A percentile compares a stretch with the other conserved stretches of the same genome.
phyloP scores from a whole-genome alignment of 768 basidiomycete genomes.

The Boletus coccyginus region DNA sequence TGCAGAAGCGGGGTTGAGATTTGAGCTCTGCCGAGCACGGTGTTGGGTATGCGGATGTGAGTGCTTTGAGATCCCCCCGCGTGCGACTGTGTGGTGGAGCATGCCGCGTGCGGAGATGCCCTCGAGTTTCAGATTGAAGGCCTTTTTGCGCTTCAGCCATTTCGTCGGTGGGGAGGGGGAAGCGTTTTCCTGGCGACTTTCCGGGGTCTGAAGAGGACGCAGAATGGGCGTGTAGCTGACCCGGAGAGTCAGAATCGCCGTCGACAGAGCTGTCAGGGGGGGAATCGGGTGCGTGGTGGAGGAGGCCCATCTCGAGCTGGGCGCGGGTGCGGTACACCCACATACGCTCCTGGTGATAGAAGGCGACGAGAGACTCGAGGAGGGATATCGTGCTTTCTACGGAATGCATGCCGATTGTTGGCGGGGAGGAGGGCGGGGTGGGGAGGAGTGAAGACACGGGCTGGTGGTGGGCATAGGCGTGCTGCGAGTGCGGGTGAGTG shows the following conservation, averaged over 20 bases:
- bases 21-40: conserved; percentile 30
- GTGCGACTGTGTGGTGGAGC: conserved; percentile 12
- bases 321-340: conserved; percentile 70
- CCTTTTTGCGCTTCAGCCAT: conserved; percentile 60
- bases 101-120: conserved; percentile 35
- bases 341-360: conserved; percentile 68
- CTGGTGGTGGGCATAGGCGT: conserved; percentile 26
- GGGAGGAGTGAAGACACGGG: conserved; percentile 33
- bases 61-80: conserved; percentile 29
- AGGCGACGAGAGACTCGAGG: conserved; percentile 61
- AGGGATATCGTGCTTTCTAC: conserved; percentile 51
- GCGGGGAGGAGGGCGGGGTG: conserved; percentile 34
- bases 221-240: conserved; percentile 8
- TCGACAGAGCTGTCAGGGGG: conserved; percentile 6
- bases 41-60: conserved; percentile 24
- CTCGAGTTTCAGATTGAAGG: conserved; percentile 50
- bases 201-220: conserved; percentile 19
- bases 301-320: conserved; percentile 49
- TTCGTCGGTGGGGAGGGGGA: conserved; percentile 28
- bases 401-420: conserved; percentile 31
- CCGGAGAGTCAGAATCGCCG: conserved; percentile 22
- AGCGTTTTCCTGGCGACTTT: conserved; percentile 33
- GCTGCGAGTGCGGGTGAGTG: conserved; percentile 19
- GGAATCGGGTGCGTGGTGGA: conserved; percentile 16
- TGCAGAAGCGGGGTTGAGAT: conserved; percentile 26